Percentiles rank a stretch among this genome's conserved stretches.
These are phyloP conservation scores for Myxozyma geophila DNA, from an alignment of 805 yeast genomes.

Conservation along the genomic window DNA sequence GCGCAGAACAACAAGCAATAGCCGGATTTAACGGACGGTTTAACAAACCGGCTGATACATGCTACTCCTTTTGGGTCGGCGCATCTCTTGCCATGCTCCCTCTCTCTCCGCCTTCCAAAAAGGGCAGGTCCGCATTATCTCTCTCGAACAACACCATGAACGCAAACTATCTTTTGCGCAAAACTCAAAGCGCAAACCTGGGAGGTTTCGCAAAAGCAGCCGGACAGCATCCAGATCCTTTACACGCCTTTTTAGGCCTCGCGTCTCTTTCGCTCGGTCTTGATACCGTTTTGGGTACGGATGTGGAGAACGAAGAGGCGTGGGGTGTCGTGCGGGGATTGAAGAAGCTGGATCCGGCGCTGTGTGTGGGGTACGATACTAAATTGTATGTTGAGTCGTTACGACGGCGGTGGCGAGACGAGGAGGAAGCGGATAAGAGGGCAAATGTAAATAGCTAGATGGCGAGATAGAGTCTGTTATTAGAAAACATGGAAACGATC, in stretches of 20 bases:
- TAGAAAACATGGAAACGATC: no score
- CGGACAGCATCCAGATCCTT: constrained; percentile 36
- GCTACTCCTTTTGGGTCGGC: constrained; percentile 96
- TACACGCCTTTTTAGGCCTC: constrained; percentile 38
- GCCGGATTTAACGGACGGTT: constrained; percentile 78
- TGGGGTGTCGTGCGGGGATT: constrained; percentile 3
- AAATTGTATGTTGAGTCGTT: constrained; percentile 8
- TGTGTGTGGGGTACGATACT: constrained; percentile 18
- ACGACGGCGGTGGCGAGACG: constrained; percentile 19
- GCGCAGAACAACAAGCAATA: not conserved
- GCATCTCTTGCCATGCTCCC: constrained; percentile 34
- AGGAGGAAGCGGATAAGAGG: not conserved
- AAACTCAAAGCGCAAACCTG: constrained; percentile 26
- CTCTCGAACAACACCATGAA: not conserved
- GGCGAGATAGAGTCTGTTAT: not conserved
- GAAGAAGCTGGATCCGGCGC: constrained; percentile 26
- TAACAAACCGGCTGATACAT: constrained; percentile 94
- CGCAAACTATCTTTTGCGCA: constrained; percentile 17
- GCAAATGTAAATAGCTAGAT: not conserved
- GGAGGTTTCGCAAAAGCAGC: constrained; percentile 38
- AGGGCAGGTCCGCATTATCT: no score
- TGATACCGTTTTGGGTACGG: constrained; percentile 3
- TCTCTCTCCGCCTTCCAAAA: no score
- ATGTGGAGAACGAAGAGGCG: not conserved
- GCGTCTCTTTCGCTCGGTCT: constrained; percentile 30